Evolutionary conservation across 2,329 filamentous ascomycete genomes (phyloP).

Genomic region (Byssoonygena ceratinophila): DNA sequence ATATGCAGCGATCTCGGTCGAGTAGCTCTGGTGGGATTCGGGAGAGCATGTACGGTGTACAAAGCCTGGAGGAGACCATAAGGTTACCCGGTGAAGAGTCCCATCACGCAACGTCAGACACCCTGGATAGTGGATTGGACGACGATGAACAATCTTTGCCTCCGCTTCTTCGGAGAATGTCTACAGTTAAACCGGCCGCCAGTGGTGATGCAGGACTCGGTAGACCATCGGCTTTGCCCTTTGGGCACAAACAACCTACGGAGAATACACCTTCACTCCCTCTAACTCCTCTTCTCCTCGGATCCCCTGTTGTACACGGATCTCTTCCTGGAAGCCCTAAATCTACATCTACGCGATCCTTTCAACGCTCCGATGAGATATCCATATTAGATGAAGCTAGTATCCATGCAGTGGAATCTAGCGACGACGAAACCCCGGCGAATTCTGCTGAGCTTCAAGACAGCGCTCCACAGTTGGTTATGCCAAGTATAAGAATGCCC

Average conservation of each 20-base stretch:
- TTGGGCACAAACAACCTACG: background rate
- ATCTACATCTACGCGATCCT: conserved; percentile 48
- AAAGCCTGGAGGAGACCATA: conserved; percentile 47
- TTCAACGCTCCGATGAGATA: conserved; percentile 50
- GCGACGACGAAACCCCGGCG: conserved; percentile 42
- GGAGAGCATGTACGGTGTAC: conserved; percentile 47
- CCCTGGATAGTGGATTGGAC: background rate
- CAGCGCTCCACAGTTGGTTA: conserved; percentile 66
- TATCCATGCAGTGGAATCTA: conserved; percentile 47
- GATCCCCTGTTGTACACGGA: conserved; percentile 40
- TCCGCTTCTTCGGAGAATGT: conserved; percentile 2
- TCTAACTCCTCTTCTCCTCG: conserved; percentile 38
- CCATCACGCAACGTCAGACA: conserved; percentile 13
- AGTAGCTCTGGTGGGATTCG: conserved; percentile 23
- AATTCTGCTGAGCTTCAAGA: conserved; percentile 26
- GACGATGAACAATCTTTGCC: background rate
- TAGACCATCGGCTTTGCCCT: background rate
- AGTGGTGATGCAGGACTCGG: background rate
- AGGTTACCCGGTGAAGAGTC: conserved; percentile 26
- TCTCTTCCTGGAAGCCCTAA: conserved; percentile 50
- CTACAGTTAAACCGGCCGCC: conserved; percentile 1
- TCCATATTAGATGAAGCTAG: conserved; percentile 44
- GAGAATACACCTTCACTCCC: conserved; percentile 29
- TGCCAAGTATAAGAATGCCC: conserved; percentile 92
- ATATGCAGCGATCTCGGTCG: conserved; percentile 35